Conservation (phyloP, 805 yeast species). For the Candida odintsovae region DNA sequence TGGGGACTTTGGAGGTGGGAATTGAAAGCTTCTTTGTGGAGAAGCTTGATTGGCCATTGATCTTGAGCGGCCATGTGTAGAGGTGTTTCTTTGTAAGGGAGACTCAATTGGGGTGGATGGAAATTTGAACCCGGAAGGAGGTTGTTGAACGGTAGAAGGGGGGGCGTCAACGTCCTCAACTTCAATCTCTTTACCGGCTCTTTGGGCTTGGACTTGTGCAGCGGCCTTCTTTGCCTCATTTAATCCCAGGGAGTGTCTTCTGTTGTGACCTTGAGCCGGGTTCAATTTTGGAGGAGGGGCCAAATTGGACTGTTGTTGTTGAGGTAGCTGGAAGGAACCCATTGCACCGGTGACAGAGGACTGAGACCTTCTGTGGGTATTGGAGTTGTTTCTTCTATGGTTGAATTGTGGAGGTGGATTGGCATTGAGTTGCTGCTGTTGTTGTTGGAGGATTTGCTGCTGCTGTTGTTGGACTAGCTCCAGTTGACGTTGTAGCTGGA, state of each 20-base stretch:
- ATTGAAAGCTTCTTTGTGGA: constrained; percentile 52
- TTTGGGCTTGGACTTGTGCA: constrained; percentile 80
- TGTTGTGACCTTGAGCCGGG: constrained; percentile 56
- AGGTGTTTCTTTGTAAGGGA: constrained; percentile 3
- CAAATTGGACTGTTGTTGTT: constrained; percentile 7
- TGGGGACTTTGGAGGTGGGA: constrained; percentile 58
- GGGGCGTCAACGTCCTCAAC: constrained; percentile 9
- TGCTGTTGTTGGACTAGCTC: constrained; percentile 90
- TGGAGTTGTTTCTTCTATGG: constrained; percentile 6
- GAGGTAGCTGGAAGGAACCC: constrained; percentile 24
- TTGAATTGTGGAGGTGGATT: constrained; percentile 19
- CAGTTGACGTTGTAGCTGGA: constrained; percentile 82
- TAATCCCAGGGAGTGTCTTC: constrained; percentile 90
- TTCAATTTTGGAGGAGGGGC: constrained; percentile 24
- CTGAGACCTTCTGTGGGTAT: constrained; percentile 43
- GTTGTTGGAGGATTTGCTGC: constrained; percentile 76
- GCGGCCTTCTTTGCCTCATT: constrained; percentile 95
- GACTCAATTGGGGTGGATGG: constrained; percentile 40
- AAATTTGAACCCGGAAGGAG: constrained; percentile 45
- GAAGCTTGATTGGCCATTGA: constrained; percentile 25
- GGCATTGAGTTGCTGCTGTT: constrained; percentile 31
- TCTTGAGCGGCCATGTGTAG: constrained; percentile 20
- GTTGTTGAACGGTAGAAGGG: constrained; percentile 11
- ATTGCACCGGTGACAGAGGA: constrained; percentile 33
- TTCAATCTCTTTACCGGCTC: constrained; percentile 29